Evolutionary conservation across 352 stramenopile genomes (phyloP), one percentile per base, ranked within the genome.

Genomic region (Pythium chondricola): DNA sequence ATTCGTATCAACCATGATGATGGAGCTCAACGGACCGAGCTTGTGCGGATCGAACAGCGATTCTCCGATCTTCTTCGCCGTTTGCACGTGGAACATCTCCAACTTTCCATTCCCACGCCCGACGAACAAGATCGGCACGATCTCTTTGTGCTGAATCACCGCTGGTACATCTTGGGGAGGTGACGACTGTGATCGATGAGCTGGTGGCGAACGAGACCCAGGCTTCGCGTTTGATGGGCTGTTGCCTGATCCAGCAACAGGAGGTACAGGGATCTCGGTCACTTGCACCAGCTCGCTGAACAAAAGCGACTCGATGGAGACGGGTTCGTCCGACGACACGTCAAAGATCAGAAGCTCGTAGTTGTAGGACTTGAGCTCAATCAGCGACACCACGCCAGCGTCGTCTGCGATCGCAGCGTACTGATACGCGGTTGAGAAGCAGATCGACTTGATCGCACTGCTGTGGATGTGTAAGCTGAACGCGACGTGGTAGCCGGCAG

Each of bases 61-160:
- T 63, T 85, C 72, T 24, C 65, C 74, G 37, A 88, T 83, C 44
- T 88, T 88, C 40, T 56, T 76, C 7, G 71, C 69, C 3, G 77
- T 74, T 17, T 85, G 66, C 2, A 88, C 47, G 47, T 92, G 73
- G 35, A 78, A 92, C 67, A 88, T 79, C 48, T 92, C 74, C 21
- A 88, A 29, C 46, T 82, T 80, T 0, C 77, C 73, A 13, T 71
- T 82, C 5, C 75, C 74, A 31, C 80, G 72, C 10, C 80, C 80
- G 18, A 88, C 68, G 54, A 87, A 88, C 3, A 91, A 58, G 2
- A 86, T 62, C 20, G 65, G 71, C 10, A 86, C 63, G 29, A 78
- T 65, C 56, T 84, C 71, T 30, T 59, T 68, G 41, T 83, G 65
- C 31, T 75, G 61, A 9, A 62, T 65, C 20, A 66, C 25, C 21